These are phyloP conservation scores for Pythium phragmitis DNA, from an alignment of 352 stramenopile genomes.

Conservation along the genomic window DNA sequence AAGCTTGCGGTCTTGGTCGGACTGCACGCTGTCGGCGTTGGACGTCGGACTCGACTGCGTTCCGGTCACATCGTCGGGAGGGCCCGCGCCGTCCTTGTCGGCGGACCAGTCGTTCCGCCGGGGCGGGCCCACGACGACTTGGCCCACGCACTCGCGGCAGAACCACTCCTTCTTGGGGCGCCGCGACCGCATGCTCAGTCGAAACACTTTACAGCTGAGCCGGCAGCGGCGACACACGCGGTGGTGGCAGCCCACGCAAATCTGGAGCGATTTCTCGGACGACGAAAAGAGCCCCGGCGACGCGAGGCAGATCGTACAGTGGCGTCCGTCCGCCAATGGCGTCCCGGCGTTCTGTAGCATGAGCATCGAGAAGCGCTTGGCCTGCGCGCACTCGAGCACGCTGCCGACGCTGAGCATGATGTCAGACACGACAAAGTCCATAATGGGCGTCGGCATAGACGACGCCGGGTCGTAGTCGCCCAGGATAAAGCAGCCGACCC, in stretches of 20 bases:
- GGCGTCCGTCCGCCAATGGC: constrained; percentile 31
- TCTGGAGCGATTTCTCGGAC: constrained; percentile 29
- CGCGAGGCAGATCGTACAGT: constrained; percentile 53
- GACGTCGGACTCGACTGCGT: constrained; percentile 7
- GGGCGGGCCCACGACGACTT: constrained; percentile 34
- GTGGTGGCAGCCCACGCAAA: constrained; percentile 55
- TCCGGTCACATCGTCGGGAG: neutral
- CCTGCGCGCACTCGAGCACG: constrained; percentile 41
- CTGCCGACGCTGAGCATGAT: constrained; percentile 50
- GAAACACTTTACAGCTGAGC: constrained; percentile 50
- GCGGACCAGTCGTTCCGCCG: constrained; percentile 31
- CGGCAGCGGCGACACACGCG: constrained; percentile 54
- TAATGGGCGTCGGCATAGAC: constrained; percentile 35
- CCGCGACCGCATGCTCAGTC: constrained; percentile 40
- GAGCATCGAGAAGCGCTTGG: constrained; percentile 54
- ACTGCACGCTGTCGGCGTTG: constrained; percentile 23
- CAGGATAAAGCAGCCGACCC: constrained; percentile 58
- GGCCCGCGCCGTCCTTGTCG: neutral
- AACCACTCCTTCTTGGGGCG: constrained; percentile 48
- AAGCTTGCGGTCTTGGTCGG: constrained; percentile 19
- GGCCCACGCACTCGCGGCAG: constrained; percentile 55
- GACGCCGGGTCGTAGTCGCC: constrained; percentile 46
- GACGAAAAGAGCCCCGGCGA: constrained; percentile 35
- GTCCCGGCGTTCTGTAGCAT: constrained; percentile 37
- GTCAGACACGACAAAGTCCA: constrained; percentile 44